Conservation (phyloP, 805 yeast species). For the Candida cerambycidarum region DNA sequence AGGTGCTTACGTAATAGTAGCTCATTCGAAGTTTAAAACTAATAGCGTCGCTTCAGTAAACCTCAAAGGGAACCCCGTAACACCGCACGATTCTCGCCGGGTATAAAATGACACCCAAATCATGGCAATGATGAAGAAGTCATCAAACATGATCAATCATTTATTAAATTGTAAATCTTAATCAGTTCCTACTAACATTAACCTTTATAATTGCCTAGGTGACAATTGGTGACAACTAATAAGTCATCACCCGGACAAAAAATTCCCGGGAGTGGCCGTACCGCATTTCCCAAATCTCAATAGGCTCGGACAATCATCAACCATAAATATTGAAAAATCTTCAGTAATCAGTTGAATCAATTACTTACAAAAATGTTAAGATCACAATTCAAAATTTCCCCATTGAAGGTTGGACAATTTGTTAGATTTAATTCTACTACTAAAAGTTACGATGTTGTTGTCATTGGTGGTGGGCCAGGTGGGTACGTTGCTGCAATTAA, state of each 20-base stretch:
- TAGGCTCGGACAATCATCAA: constrained; percentile 12
- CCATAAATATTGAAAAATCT: constrained; percentile 8
- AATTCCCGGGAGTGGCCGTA: constrained; percentile 7
- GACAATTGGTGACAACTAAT: neutral
- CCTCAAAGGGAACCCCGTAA: too few relatives aligned
- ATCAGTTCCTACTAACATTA: too few relatives aligned
- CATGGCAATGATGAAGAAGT: too few relatives aligned
- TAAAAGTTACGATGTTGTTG: constrained; percentile 78
- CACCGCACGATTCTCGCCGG: too few relatives aligned
- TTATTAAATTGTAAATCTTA: too few relatives aligned
- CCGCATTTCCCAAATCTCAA: constrained; percentile 6
- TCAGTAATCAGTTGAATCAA: neutral
- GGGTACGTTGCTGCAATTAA: constrained; percentile 99
- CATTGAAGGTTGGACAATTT: constrained; percentile 22
- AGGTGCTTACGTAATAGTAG: too few relatives aligned
- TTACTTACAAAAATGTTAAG: constrained; percentile 22
- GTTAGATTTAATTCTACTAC: constrained; percentile 40
- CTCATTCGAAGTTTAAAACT: too few relatives aligned
- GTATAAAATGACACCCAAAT: neutral
- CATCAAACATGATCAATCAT: too few relatives aligned
- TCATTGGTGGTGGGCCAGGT: constrained; percentile 99
- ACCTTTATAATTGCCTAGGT: neutral
- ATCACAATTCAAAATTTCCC: constrained; percentile 10
- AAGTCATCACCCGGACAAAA: constrained; percentile 4
- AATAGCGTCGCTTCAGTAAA: too few relatives aligned